These are phyloP conservation scores for Puccinia novopanici DNA, from an alignment of 1,284 basidiomycete species.

Conservation along the genomic window DNA sequence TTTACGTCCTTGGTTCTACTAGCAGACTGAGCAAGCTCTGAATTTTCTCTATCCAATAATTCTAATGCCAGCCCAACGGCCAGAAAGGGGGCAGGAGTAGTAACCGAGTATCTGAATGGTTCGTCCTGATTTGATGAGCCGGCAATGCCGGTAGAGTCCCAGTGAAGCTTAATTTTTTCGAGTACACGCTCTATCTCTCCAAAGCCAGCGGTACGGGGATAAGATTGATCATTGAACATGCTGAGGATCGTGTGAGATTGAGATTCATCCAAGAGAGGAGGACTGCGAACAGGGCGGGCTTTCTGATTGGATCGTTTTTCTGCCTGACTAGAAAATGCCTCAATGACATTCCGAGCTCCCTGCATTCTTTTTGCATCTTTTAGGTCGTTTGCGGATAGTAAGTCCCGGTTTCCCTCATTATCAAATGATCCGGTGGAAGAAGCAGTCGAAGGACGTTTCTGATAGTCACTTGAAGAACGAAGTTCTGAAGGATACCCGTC, in stretches of 20 bases:
- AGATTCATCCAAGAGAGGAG: constrained; percentile 1
- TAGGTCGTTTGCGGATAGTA: constrained; percentile 37
- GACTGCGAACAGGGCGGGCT: not conserved
- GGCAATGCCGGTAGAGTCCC: constrained; percentile 62
- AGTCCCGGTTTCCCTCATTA: constrained; percentile 32
- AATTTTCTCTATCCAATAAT: constrained; percentile 36
- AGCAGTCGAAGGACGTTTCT: constrained; percentile 19
- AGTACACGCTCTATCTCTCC: constrained; percentile 64
- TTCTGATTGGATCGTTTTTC: constrained; percentile 28
- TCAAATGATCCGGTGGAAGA: constrained; percentile 46
- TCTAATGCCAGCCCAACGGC: constrained; percentile 45
- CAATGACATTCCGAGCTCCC: constrained; percentile 35
- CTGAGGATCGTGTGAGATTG: constrained; percentile 29
- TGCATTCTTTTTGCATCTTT: constrained; percentile 35
- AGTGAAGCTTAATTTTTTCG: constrained; percentile 80
- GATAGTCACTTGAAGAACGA: not conserved
- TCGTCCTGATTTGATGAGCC: constrained; percentile 10
- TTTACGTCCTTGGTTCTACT: constrained; percentile 45
- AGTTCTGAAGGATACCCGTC: constrained; percentile 11
- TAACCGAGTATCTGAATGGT: constrained; percentile 70
- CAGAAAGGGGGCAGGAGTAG: constrained; percentile 60
- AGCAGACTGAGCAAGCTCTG: constrained; percentile 35
- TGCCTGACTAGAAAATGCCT: constrained; percentile 34
- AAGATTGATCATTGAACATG: constrained; percentile 42
- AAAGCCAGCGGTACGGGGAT: constrained; percentile 57